Evolutionary conservation across 169 alveolate genomes (phyloP), one percentile per base, ranked within the genome.

Genomic region (Plasmodium malariae): DNA sequence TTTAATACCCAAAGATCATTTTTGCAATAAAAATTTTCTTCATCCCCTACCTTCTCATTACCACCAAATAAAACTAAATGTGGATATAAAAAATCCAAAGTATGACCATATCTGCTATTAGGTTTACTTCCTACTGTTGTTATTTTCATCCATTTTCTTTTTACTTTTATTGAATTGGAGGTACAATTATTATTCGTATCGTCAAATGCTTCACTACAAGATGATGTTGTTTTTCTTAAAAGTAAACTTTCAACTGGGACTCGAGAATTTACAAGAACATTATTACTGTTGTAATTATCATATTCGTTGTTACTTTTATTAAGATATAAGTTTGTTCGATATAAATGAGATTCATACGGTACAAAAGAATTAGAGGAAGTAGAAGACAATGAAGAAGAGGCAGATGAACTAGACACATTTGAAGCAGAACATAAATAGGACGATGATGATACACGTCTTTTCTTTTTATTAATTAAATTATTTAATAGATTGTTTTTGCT

Each of bases 1-100:
- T 86, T 86, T 74, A 86, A 21, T 17, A 86, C 74, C 92, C 92
- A 86, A 14, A 86, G 43, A 21, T 86, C 92, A 70, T 71, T 71
- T 70, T 70, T 86, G 24, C 59, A 70, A 86, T 26, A 43, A n/a
- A 5, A n/a, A 37, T 43, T 69, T 40, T 70, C 87, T 34, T 40
- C 86, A 69, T 86, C 87, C 19, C 26, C 40, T 30, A 68, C 37
- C 57, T 86, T 43, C 37, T 86, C 92, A 62, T 71, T 86, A 7
- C 92, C 92, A 19, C 92, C 92, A 70, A 86, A 86, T 45, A 86
- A 63, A 24, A 86, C 32, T 40, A 86, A 3, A 59, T 86, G 54
- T 3, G 92, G 92, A 51, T 69, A 86, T 40, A 86, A 32, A 69
- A 86, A 86, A 34, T 86, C 92, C 36, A 86, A 45, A 12, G 87